phyloP scores from a whole-genome alignment of 768 basidiomycete genomes.

The Russula olivacea region DNA sequence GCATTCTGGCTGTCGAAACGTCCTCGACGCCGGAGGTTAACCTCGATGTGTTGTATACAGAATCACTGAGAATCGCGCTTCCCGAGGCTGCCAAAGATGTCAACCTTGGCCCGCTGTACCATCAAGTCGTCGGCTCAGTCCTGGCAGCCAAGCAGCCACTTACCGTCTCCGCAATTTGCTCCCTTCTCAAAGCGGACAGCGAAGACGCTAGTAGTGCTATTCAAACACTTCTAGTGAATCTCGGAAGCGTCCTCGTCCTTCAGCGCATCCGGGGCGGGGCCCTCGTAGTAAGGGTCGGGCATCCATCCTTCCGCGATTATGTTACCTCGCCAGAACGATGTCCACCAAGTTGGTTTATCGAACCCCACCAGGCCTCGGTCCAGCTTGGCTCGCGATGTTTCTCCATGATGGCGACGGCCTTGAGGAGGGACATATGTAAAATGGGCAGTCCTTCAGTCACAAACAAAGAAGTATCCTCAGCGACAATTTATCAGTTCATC shows the following conservation, averaged over 20 bases:
- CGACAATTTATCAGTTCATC: background rate
- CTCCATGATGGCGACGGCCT: constrained; percentile 6
- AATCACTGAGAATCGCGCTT: constrained; percentile 10
- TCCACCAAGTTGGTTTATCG: constrained; percentile 11
- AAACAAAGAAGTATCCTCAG: constrained; percentile 5
- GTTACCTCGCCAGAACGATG: constrained; percentile 14
- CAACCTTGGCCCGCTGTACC: constrained; percentile 12
- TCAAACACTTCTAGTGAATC: constrained; percentile 5
- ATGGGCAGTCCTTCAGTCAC: background rate
- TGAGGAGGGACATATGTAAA: constrained; percentile 16
- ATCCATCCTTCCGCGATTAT: constrained; percentile 18
- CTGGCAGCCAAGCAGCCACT: constrained; percentile 14
- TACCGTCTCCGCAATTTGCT: constrained; percentile 6
- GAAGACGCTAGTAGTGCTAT: background rate
- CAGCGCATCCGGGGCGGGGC: background rate
- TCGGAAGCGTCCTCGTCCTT: constrained; percentile 18
- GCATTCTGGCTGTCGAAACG: constrained; percentile 3
- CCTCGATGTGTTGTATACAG: constrained; percentile 18
- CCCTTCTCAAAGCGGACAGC: constrained; percentile 8
- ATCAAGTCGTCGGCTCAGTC: constrained; percentile 11
- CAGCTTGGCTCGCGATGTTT: constrained; percentile 13
- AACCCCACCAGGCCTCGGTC: background rate
- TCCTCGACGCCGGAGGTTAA: constrained; percentile 1
- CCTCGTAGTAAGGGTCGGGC: constrained; percentile 15
- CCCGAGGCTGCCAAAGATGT: background rate